A percentile compares a stretch with the other conserved stretches of the same genome.
Evolutionary conservation across 108 stramenopile species (phyloP).

Genomic region (Pseudonitzschia multistriata): DNA sequence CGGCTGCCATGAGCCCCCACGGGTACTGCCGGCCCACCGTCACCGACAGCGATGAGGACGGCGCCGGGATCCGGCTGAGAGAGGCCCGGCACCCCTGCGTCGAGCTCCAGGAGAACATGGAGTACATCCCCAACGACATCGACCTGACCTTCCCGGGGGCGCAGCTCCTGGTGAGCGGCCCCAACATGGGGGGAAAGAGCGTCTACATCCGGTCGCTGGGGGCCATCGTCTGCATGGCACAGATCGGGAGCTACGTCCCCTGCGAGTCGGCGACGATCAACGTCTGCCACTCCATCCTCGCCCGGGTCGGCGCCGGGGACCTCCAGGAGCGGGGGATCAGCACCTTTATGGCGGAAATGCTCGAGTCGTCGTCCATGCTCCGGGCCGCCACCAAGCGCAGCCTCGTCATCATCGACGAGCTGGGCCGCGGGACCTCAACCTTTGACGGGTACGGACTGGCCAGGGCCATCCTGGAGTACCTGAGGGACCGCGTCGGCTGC

Average conservation of each 20-base stretch:
- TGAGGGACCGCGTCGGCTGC: conserved; percentile 76
- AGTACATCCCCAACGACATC: conserved; percentile 96
- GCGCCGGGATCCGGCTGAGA: conserved; percentile 73
- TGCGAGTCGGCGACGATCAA: conserved; percentile 83
- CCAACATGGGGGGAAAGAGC: conserved; percentile 90
- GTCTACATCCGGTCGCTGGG: conserved; percentile 95
- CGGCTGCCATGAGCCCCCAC: conserved; percentile 80
- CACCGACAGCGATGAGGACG: conserved; percentile 82
- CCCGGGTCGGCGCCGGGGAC: conserved; percentile 96
- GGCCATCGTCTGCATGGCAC: conserved; percentile 92
- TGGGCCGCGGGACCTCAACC: conserved; percentile 96
- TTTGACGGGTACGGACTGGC: conserved; percentile 98
- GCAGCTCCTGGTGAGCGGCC: conserved; percentile 88
- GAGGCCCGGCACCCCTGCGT: conserved; percentile 96
- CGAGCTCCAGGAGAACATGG: conserved; percentile 86
- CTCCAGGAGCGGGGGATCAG: conserved; percentile 91
- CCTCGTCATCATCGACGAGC: conserved; percentile 98
- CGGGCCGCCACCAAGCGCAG: conserved; percentile 82
- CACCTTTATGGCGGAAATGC: conserved; percentile 99
- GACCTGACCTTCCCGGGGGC: conserved; percentile 51
- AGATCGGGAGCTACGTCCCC: conserved; percentile 91
- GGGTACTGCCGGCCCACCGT: conserved; percentile 88
- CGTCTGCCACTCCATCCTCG: conserved; percentile 87
- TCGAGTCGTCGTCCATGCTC: conserved; percentile 93
- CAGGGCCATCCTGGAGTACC: conserved; percentile 92